Conservation (phyloP, 2,329 filamentous ascomycete genomes). For the Colletotrichum coccodes region DNA sequence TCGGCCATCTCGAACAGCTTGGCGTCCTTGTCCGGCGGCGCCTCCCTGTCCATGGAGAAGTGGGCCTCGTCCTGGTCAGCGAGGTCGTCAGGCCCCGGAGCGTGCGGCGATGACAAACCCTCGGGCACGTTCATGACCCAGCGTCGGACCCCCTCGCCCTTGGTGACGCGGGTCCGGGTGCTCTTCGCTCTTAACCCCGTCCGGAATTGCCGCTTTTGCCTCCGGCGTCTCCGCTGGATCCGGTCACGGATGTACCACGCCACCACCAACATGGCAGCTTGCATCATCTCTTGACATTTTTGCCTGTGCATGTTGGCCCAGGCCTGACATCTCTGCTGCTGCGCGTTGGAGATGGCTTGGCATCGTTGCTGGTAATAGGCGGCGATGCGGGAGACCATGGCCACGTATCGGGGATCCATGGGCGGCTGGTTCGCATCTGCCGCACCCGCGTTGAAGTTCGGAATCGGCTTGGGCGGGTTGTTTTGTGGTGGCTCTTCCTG, state of each 20-base stretch:
- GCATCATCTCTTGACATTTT: conserved; percentile 59
- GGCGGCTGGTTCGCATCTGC: conserved; percentile 22
- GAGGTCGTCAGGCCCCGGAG: conserved; percentile 37
- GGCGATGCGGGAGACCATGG: conserved; percentile 58
- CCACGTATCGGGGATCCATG: conserved; percentile 54
- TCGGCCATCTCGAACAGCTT: conserved; percentile 56
- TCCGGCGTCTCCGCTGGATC: conserved; percentile 52
- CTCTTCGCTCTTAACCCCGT: conserved; percentile 48
- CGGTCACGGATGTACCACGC: conserved; percentile 61
- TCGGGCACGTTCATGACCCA: conserved; percentile 55
- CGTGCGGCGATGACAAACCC: conserved; percentile 43
- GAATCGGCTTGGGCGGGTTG: conserved; percentile 9
- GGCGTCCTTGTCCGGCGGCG: conserved; percentile 51
- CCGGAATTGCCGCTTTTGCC: conserved; percentile 53
- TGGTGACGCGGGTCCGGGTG: conserved; percentile 45
- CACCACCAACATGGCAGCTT: conserved; percentile 59
- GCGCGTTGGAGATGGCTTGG: conserved; percentile 56
- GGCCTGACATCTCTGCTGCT: conserved; percentile 58
- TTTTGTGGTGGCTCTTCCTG: conserved; percentile 14
- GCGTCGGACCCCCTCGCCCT: conserved; percentile 52
- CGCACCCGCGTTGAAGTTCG: conserved; percentile 4
- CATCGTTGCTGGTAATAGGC: conserved; percentile 60
- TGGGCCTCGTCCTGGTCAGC: conserved; percentile 50
- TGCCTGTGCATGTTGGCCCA: conserved; percentile 58
- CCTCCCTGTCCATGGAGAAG: conserved; percentile 53